These are phyloP conservation scores for Ophiostoma sp. DNA, from an alignment of 2,329 filamentous ascomycete genomes.

Conservation along the genomic window DNA sequence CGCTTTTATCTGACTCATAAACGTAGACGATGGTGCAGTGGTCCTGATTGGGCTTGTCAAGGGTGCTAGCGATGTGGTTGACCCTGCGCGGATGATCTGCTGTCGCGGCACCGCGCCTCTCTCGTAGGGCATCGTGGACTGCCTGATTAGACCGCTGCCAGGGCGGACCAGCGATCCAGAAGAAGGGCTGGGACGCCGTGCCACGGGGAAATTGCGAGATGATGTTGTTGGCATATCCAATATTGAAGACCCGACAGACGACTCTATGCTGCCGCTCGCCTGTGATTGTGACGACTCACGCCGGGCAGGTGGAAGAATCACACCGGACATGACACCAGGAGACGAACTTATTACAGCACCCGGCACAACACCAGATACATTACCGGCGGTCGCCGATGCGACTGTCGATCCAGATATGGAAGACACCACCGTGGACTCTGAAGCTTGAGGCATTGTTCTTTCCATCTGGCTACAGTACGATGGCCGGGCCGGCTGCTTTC, in stretches of 20 bases:
- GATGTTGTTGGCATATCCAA: constrained; percentile 20
- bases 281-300: background rate
- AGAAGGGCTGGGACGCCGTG: background rate
- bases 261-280: background rate
- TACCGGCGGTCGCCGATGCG: background rate
- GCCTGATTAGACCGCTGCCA: constrained; percentile 15
- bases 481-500: constrained; percentile 41
- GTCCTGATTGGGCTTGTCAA: background rate
- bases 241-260: constrained; percentile 12
- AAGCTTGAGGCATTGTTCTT: constrained; percentile 17
- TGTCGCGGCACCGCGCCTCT: background rate
- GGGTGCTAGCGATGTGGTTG: background rate
- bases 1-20: background rate
- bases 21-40: background rate
- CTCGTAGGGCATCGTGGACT: constrained; percentile 17
- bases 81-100: background rate
- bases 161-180: background rate
- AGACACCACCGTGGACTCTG: constrained; percentile 12
- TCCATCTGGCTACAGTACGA: constrained; percentile 22
- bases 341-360: background rate
- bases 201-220: background rate
- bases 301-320: background rate
- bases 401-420: constrained; percentile 15
- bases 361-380: background rate
- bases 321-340: background rate